phyloP scores from a whole-genome alignment of 805 yeast genomes.

The Wickerhamiella occidentalis region DNA sequence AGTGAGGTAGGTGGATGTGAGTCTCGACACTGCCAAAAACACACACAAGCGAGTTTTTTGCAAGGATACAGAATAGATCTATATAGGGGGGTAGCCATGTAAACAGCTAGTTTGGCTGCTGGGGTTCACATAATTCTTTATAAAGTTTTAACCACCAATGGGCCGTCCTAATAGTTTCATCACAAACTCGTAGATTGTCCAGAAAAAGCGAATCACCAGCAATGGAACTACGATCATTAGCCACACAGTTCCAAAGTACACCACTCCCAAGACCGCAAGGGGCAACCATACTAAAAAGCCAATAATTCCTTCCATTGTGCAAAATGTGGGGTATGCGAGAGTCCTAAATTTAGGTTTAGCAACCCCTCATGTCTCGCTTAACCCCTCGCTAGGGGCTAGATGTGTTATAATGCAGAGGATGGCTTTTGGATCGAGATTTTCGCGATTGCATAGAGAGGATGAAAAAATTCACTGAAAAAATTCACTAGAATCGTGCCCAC shows the following conservation, averaged over 20 bases:
- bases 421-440: too few species aligned
- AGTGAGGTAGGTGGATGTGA: too few species aligned
- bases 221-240: neutral
- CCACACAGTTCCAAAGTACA: constrained; percentile 2
- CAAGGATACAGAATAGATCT: too few species aligned
- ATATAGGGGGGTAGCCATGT: too few species aligned
- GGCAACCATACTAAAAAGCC: constrained; percentile 1
- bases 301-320: constrained; percentile 3
- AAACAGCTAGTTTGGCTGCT: too few species aligned
- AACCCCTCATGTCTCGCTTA: neutral
- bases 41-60: too few species aligned
- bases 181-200: constrained; percentile 1
- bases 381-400: neutral
- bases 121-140: too few species aligned
- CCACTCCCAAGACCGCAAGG: neutral
- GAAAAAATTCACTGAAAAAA: too few species aligned
- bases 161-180: neutral
- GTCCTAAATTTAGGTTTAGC: neutral
- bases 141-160: neutral
- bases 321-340: neutral
- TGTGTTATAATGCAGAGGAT: too few species aligned
- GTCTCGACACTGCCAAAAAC: too few species aligned
- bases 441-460: too few species aligned
- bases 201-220: neutral
- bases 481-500: too few species aligned